Base-by-base conservation (phyloP, 108 stramenopile genomes). In the Fragilaria radians region DNA sequence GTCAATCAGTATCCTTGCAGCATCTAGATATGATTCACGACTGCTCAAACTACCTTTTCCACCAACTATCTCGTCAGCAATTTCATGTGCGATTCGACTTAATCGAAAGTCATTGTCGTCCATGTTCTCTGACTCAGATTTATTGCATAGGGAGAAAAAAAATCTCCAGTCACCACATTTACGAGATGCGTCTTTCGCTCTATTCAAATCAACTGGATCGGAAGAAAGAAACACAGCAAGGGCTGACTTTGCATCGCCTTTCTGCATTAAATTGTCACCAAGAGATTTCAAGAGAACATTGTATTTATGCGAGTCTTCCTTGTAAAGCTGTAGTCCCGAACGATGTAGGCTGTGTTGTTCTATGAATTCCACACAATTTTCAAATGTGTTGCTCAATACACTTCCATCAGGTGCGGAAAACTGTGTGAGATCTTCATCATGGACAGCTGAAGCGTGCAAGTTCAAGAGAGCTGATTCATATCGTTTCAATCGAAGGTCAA, bases 401-500 rank as follows among this genome's bases (percentile, higher is more conserved):
- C 54, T 42, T 9, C 32, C 56, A n/a, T 57, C 49, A 24, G 34
- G 18, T 47, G 28, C 5, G 34, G 31, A 49, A 21, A 66, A 57
- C 5, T 47, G 46, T 7, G 58, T 63, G 19, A 74, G 32, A 19
- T 14, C 24, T 65, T 71, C 79, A 1, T 61, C 30, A 9, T 52
- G 28, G 26, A 7, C 32, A 32, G 59, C 53, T 24, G 80, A 77
- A 23, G 66, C 45, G 48, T 70, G 66, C 53, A 91, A 65, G 63
- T 89, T 78, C 22, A 58, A 68, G 24, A 94, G 65, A 2, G 89
- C 93, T 46, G 59, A 52, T 32, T 89, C 88, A 49, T 72, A 91
- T 22, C 88, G 71, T 58, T 88, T 80, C 67, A 94, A 63, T 28
- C 85, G 85, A 48, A 89, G 54, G 62, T 94, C 93, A 23, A 94